These are phyloP conservation scores for Cyberlindnera sargentensis DNA, from an alignment of 805 yeast genomes.

Conservation along the genomic window DNA sequence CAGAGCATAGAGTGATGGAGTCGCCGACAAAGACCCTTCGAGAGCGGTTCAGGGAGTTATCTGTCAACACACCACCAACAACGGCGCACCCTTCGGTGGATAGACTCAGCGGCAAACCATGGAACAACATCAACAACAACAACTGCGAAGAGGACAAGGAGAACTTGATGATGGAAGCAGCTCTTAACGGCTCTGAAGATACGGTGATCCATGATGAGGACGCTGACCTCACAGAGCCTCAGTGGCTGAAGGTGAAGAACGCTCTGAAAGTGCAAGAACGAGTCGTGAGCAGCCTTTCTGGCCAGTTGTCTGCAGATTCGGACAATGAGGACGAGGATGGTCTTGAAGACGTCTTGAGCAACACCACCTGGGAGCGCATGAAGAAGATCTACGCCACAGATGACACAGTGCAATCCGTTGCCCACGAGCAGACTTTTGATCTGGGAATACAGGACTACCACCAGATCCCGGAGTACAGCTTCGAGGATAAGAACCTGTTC, in stretches of 20 bases:
- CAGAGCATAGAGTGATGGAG: not conserved
- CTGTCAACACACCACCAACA: constrained; percentile 1
- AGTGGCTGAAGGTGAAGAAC: constrained; percentile 17
- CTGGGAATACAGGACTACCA: not conserved
- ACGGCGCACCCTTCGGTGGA: not conserved
- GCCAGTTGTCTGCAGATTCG: not conserved
- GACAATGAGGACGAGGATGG: not conserved
- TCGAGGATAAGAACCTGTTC: constrained; percentile 17
- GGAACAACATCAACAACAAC: constrained; percentile 1
- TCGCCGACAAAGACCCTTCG: constrained; percentile 17
- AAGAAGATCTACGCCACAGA: constrained; percentile 6
- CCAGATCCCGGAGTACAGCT: constrained; percentile 16
- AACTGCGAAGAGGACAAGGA: constrained; percentile 10
- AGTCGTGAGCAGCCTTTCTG: not conserved
- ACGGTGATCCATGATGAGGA: constrained; percentile 16
- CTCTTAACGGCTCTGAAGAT: constrained; percentile 2
- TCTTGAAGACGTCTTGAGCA: constrained; percentile 1
- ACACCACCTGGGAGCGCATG: constrained; percentile 20
- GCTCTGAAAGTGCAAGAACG: constrained; percentile 4
- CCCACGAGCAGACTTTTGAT: not conserved
- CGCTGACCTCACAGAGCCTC: constrained; percentile 13
- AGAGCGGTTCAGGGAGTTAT: constrained; percentile 7
- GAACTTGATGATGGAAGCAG: not conserved
- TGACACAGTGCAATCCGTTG: not conserved
- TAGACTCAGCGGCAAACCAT: not conserved